phyloP scores from a whole-genome alignment of 257 asterid species.

The Solanum lignicaule region DNA sequence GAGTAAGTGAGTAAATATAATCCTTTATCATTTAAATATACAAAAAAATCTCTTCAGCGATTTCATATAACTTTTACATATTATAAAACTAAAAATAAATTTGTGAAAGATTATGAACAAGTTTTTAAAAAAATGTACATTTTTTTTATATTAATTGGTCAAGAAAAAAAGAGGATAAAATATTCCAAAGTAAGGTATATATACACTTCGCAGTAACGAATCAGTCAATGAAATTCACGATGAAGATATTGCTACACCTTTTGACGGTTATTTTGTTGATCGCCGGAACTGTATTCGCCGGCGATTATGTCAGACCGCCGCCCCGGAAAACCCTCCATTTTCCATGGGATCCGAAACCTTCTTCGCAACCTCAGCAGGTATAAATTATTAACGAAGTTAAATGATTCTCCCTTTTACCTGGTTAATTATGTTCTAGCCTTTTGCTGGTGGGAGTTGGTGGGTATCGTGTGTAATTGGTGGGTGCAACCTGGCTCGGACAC shows the following conservation, averaged over 20 bases:
- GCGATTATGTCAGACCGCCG: constrained; percentile 59
- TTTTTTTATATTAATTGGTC: neutral
- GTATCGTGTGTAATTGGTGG: neutral
- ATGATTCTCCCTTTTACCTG: neutral
- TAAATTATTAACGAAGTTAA: neutral
- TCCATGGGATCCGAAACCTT: constrained; percentile 29
- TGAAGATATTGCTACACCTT: neutral
- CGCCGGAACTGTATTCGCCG: constrained; percentile 9
- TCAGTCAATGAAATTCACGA: neutral
- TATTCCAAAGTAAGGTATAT: neutral
- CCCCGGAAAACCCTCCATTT: constrained; percentile 51
- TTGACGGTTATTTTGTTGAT: neutral
- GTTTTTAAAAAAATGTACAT: neutral
- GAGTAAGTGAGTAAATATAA: neutral
- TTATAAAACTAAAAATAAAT: neutral
- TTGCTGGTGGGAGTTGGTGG: neutral
- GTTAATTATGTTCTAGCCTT: neutral
- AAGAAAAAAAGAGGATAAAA: neutral
- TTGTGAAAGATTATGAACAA: neutral
- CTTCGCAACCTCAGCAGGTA: constrained; percentile 66
- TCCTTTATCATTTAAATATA: too few relatives aligned
- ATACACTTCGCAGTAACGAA: neutral
- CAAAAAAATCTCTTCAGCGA: too few relatives aligned
- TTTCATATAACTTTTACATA: neutral
- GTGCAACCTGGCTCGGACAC: neutral